Evolutionary conservation across 495 filamentous ascomycete genomes (phyloP).

Genomic region (Neurospora sp.): DNA sequence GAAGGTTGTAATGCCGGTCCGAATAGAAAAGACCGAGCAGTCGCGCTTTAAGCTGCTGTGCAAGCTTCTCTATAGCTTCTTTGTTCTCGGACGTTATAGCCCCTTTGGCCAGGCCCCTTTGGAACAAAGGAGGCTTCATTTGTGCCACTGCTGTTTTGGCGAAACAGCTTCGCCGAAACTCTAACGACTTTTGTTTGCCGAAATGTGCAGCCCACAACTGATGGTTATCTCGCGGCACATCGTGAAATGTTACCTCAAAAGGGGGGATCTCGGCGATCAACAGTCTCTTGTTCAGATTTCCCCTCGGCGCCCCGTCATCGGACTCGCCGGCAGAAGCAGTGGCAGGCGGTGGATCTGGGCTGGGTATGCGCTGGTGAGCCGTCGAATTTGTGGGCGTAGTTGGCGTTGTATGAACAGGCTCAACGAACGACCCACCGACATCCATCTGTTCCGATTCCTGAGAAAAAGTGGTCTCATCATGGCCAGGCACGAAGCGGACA

Average conservation of each 20-base stretch:
- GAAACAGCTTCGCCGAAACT: conserved; percentile 24
- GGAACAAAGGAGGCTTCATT: conserved; percentile 1
- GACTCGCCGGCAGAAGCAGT: neutral
- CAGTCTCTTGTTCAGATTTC: conserved; percentile 18
- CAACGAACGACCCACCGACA: conserved; percentile 1
- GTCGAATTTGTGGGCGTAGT: neutral
- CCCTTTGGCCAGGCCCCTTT: conserved; percentile 7
- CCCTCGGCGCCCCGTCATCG: conserved; percentile 7
- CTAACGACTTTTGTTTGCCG: conserved; percentile 17
- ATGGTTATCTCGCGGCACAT: conserved; percentile 17
- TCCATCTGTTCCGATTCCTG: conserved; percentile 21
- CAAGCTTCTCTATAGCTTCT: conserved; percentile 15
- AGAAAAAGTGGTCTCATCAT: conserved; percentile 8
- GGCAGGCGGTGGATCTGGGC: conserved; percentile 13
- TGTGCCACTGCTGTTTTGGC: conserved; percentile 15
- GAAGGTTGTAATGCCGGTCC: conserved; percentile 23
- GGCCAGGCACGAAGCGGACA: conserved; percentile 28
- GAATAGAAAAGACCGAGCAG: conserved; percentile 24
- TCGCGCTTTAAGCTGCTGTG: conserved; percentile 19
- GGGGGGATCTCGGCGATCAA: conserved; percentile 14
- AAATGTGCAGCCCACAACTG: conserved; percentile 27
- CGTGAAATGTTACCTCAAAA: conserved; percentile 22
- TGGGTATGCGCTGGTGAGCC: conserved; percentile 2
- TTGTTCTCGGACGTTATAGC: conserved; percentile 10
- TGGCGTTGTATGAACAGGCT: neutral